Base-by-base conservation (phyloP, 164 flowering plant genomes). In the Vitis cinerea region DNA sequence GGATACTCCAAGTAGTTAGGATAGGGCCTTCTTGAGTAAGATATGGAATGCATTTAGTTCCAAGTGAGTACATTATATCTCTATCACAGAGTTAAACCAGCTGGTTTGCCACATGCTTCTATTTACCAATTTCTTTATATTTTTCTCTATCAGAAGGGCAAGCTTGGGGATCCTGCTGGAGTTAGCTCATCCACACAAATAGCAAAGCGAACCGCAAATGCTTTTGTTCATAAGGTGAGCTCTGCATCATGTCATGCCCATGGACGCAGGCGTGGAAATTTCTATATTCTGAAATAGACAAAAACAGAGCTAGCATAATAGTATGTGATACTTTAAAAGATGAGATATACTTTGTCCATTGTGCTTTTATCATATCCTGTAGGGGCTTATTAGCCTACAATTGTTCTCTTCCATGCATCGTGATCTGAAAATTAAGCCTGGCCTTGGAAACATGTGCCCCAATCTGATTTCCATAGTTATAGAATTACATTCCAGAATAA, bases 171-270 rank as follows among this genome's bases (percentile, higher is more conserved):
- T 71, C 61, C 72, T 52, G 37, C 15, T 66, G 81, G 73, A 59
- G 67, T 74, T 51, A 66, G 14, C 59, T 37, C 67, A 8, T 66
- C 74, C 30, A 15, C 49, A 31, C 77, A 47, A 47, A 71, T 62
- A 61, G 77, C 69, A 14, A 84, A 74, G 61, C 64, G 79, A 7
- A 67, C 81, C 11, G 55, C 74, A 69, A 88, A 87, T 86, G 83
- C 77, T 49, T 88, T 87, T 75, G 76, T 77, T 76, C 59, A 52
- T 8, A 87, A 91, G 87, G 98, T 88, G 82, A 72, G 68, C 50
- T 48, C 11, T 27, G 29, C 57, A 68, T 73, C 50, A 27, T 55
- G n/a, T 49, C 10, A 27, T 68, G 23, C 48, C 58, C 67, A 6
- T 58, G 8, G 50, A 47, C 53, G 44, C 59, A 52, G 27, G 37